Evolutionary conservation across 495 filamentous ascomycete genomes (phyloP).

Genomic region (Endocarpon pusillum): DNA sequence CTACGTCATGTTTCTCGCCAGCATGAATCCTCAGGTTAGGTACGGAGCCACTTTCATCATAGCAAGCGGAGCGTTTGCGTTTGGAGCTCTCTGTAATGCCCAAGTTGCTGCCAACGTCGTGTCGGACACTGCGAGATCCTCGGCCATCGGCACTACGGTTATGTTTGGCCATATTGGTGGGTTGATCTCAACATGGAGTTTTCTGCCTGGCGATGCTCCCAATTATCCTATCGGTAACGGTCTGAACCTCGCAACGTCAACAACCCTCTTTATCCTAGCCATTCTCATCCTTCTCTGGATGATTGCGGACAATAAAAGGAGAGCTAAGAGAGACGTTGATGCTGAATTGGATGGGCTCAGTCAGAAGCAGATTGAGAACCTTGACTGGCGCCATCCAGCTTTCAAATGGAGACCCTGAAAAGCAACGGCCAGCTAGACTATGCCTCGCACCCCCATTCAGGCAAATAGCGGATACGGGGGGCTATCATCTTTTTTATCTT

Average conservation of each 20-base stretch:
- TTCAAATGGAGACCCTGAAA: conserved; percentile 42
- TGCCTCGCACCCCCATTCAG: no score
- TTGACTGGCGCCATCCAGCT: conserved; percentile 60
- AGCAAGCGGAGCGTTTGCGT: conserved; percentile 35
- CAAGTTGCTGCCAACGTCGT: conserved; percentile 54
- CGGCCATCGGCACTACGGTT: conserved; percentile 47
- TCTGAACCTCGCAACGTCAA: conserved; percentile 45
- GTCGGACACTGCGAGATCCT: conserved; percentile 47
- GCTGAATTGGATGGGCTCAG: conserved; percentile 37
- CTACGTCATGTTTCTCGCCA: conserved; percentile 57
- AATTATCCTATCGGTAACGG: conserved; percentile 61
- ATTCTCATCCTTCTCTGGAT: conserved; percentile 39
- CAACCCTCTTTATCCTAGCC: conserved; percentile 31
- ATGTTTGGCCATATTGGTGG: conserved; percentile 62
- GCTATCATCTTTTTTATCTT: no score
- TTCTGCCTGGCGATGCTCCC: conserved; percentile 44
- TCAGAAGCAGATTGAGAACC: conserved; percentile 38
- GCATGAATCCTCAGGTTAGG: conserved; percentile 28
- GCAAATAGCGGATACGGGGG: no score
- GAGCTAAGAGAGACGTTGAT: conserved; percentile 35
- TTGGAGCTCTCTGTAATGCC: conserved; percentile 47
- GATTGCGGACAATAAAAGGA: conserved; percentile 40
- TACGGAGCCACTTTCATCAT: conserved; percentile 62
- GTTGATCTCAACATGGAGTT: conserved; percentile 53
- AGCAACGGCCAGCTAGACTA: no score